Percentiles rank a stretch among this genome's conserved stretches.
Evolutionary conservation across 1,284 basidiomycete species (phyloP).

Genomic region (Taiwanofungus camphoratus): DNA sequence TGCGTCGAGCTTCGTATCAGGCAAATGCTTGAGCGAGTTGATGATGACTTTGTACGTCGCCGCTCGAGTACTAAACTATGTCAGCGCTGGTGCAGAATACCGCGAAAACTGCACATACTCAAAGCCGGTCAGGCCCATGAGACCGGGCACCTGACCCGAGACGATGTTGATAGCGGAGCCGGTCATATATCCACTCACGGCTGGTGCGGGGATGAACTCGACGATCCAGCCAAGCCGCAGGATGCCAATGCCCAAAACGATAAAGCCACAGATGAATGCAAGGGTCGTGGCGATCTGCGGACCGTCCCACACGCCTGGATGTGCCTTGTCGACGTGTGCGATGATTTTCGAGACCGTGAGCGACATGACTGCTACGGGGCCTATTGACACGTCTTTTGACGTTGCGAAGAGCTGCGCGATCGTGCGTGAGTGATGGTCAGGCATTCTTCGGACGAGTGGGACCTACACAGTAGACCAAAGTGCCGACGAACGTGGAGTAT

Average conservation of each 20-base stretch:
- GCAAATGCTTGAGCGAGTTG: constrained; percentile 84
- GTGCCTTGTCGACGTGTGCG: constrained; percentile 47
- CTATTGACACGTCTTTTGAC: constrained; percentile 93
- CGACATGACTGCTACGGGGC: constrained; percentile 97
- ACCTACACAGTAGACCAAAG: constrained; percentile 73
- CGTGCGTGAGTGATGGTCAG: constrained; percentile 3
- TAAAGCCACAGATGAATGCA: constrained; percentile 88
- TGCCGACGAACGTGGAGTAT: constrained; percentile 93
- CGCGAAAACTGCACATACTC: constrained; percentile 43
- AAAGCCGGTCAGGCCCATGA: constrained; percentile 83
- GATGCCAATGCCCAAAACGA: constrained; percentile 91
- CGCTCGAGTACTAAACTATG: constrained; percentile 62
- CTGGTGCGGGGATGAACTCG: constrained; percentile 90
- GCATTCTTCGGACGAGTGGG: constrained; percentile 11
- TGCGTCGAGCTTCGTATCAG: constrained; percentile 71
- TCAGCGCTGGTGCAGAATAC: background rate
- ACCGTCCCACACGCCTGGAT: constrained; percentile 51
- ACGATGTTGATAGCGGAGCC: constrained; percentile 88
- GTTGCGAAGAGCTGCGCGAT: constrained; percentile 76
- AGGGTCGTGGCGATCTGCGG: constrained; percentile 83
- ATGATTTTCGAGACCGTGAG: constrained; percentile 86
- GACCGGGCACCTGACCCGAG: constrained; percentile 76
- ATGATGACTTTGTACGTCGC: constrained; percentile 88
- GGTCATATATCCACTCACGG: constrained; percentile 91
- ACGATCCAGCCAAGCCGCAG: constrained; percentile 92